Evolutionary conservation across 768 basidiomycete species (phyloP).

Genomic region (Naganishia vishniacii): DNA sequence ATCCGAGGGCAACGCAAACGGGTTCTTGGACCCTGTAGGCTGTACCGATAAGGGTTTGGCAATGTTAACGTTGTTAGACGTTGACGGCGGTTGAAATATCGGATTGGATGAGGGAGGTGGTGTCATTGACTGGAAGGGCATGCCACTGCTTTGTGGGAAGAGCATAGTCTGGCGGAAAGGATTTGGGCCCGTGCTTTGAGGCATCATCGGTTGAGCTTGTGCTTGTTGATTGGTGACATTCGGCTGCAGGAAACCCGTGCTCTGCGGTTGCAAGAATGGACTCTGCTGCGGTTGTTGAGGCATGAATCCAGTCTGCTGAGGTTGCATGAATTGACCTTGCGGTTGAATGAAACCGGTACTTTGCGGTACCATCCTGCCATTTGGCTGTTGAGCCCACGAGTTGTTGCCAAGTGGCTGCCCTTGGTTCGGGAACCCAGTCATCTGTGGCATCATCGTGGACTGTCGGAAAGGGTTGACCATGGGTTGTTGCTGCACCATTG

Average conservation of each 20-base stretch:
- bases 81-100: slow-evolving; percentile 8
- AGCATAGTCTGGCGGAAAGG: slow-evolving; percentile 80
- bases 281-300: slow-evolving; percentile 49
- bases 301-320: slow-evolving; percentile 58
- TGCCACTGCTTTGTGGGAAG: slow-evolving; percentile 60
- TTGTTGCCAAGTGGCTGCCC: neutral
- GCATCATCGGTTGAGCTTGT: slow-evolving; percentile 50
- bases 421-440: slow-evolving; percentile 49
- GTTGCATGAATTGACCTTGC: slow-evolving; percentile 34
- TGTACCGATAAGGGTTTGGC: slow-evolving; percentile 72
- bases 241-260: slow-evolving; percentile 50
- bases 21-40: slow-evolving; percentile 89
- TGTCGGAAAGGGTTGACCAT: slow-evolving; percentile 73
- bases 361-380: slow-evolving; percentile 10
- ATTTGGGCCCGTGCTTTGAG: slow-evolving; percentile 60
- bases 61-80: slow-evolving; percentile 44
- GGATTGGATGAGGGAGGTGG: neutral
- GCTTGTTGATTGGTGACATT: slow-evolving; percentile 29
- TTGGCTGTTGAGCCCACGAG: slow-evolving; percentile 8
- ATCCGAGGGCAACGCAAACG: slow-evolving; percentile 71
- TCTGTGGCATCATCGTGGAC: slow-evolving; percentile 49
- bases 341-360: slow-evolving; percentile 22
- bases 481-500: slow-evolving; percentile 49
- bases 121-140: slow-evolving; percentile 52
- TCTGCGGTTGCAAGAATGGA: slow-evolving; percentile 57